phyloP scores from a whole-genome alignment of 768 basidiomycete species.

The Trametes cubensis region DNA sequence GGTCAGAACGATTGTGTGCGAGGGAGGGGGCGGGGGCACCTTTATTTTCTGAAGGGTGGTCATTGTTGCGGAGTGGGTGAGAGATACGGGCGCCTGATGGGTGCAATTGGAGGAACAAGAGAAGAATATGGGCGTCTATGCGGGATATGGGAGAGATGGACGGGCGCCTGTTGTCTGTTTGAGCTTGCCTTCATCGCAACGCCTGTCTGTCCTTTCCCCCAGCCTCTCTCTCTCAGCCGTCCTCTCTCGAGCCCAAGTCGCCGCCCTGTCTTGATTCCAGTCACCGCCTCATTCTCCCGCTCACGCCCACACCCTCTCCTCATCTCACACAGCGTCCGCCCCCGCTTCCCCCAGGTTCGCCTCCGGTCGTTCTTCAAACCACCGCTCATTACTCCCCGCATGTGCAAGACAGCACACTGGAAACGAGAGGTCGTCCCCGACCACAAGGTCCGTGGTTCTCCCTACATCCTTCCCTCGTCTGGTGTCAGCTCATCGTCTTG shows the following conservation, averaged over 20 bases:
- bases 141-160: constrained; percentile 4
- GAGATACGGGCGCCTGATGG: constrained; percentile 11
- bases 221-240: no score
- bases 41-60: constrained; percentile 92
- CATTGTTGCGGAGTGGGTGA: constrained; percentile 48
- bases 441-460: constrained; percentile 74
- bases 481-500: background rate
- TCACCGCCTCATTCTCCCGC: constrained; percentile 3
- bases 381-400: constrained; percentile 34
- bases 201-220: background rate
- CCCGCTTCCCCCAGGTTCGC: constrained; percentile 24
- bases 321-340: constrained; percentile 6
- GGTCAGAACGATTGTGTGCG: constrained; percentile 13
- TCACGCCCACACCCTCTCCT: constrained; percentile 3
- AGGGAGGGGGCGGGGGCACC: constrained; percentile 40
- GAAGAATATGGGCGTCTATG: background rate
- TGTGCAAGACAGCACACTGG: constrained; percentile 85
- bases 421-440: constrained; percentile 97
- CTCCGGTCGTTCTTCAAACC: constrained; percentile 25
- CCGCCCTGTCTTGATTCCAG: constrained; percentile 3
- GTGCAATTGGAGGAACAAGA: background rate
- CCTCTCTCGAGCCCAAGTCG: background rate
- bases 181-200: constrained; percentile 21
- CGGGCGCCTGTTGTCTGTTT: background rate
- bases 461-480: background rate